phyloP scores from a whole-genome alignment of 2,329 filamentous ascomycete species.

The Botrytis byssoidea region DNA sequence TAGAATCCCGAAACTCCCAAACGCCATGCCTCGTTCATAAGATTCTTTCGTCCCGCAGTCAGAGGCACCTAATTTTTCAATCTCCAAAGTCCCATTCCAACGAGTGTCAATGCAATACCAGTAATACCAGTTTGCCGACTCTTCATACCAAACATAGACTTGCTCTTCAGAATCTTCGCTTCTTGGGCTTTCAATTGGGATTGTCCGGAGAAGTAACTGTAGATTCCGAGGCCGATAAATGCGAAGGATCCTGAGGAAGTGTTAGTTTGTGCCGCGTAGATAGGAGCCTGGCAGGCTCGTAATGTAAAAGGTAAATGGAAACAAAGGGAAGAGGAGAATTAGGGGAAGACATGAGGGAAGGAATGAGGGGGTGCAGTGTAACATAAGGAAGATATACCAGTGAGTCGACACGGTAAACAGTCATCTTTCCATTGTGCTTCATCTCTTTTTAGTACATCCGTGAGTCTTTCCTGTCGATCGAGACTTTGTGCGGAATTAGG shows the following conservation, averaged over 20 bases:
- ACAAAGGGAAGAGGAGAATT: not conserved
- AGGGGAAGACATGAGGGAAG: too few relatives aligned
- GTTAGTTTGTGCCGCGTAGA: not conserved
- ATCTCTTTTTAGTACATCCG: conserved; percentile 30
- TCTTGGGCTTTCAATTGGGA: conserved; percentile 67
- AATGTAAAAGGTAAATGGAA: not conserved
- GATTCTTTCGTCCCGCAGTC: not conserved
- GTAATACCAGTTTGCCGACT: conserved; percentile 67
- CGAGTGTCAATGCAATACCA: conserved; percentile 64
- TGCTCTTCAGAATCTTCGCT: conserved; percentile 64
- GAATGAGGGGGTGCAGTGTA: not conserved
- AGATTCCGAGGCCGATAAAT: conserved; percentile 72
- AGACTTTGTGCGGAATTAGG: conserved; percentile 21
- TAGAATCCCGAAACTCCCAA: not conserved
- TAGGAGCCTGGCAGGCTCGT: not conserved
- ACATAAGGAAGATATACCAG: conserved; percentile 28
- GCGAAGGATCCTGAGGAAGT: conserved; percentile 62
- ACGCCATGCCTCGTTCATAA: not conserved
- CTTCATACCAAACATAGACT: conserved; percentile 69
- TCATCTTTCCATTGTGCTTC: conserved; percentile 42
- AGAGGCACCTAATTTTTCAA: conserved; percentile 35
- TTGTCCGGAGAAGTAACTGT: conserved; percentile 75
- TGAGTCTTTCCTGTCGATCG: conserved; percentile 32
- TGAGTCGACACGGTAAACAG: conserved; percentile 38
- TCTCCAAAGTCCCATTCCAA: conserved; percentile 66